Evolutionary conservation across 2,329 filamentous ascomycete species (phyloP), one percentile per base, ranked within the genome.

Genomic region (Talaromyces rugulosus): DNA sequence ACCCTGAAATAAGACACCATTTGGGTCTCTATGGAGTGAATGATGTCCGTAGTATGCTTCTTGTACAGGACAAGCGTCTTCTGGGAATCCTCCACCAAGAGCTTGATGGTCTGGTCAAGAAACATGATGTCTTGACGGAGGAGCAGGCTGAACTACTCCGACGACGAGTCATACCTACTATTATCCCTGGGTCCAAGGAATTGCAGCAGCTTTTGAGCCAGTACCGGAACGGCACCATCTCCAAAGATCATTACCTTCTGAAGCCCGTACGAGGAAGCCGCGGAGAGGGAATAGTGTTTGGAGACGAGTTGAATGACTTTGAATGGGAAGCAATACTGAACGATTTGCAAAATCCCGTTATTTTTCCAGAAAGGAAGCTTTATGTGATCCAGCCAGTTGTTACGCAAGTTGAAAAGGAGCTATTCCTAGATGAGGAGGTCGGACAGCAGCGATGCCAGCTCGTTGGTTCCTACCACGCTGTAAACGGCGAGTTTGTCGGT

Each of bases 41-140:
- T 50, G 71, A 74, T 34, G 64, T 75, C 56, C 68, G 72, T 8
- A 67, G 65, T 5, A 64, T 72, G 0, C 57, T 70, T 9, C 66
- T 75, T 2, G 67, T 67, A 5, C 72, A 74, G 44, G 73, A 75
- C 30, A 74, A 74, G 62, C 36, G 72, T 42, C 70, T 74, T 67
- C 62, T 75, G 6, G 69, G 74, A 4, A 63, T 77, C 31, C 63
- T 75, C 30, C 58, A 67, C n/a, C 62, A 75, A 59, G 56, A 59
- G 18, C 56, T 59, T 30, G 56, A 59, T 30, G 18, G 16, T 30
- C 31, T 59, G 36, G 56, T 59, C 27, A 23, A 23, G 16, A 51
- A 59, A 30, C 16, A 50, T 59, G 8, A 42, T 40, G 31, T 50
- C 36, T 36, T 59, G 14, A 59, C 56, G n/a, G 36, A 30, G 28